Conservation (phyloP, 2,329 filamentous ascomycete species). For the Chaetothyriales sp. region DNA sequence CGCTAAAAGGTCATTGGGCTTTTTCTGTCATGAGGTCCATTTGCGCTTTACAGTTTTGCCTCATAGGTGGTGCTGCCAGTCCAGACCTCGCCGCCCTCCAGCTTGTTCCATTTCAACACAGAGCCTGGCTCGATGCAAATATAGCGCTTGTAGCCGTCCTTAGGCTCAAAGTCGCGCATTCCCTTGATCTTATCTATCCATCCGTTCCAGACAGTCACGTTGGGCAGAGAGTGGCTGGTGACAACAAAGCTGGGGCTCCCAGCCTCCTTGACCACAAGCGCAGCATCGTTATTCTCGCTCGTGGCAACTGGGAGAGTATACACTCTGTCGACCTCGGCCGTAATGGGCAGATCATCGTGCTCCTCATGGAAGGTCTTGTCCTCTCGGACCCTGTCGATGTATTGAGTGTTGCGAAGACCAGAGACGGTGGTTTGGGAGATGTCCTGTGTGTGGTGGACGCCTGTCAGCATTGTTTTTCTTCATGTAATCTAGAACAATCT, state of each 20-base stretch:
- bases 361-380: conserved; percentile 49
- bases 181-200: conserved; percentile 71
- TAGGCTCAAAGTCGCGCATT: conserved; percentile 77
- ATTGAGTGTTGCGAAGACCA: conserved; percentile 61
- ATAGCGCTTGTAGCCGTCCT: conserved; percentile 85
- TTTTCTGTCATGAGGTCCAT: neutral
- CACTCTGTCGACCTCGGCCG: conserved; percentile 71
- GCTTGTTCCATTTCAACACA: conserved; percentile 64
- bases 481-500: neutral
- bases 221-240: conserved; percentile 66
- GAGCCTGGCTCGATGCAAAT: conserved; percentile 83
- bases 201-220: conserved; percentile 95
- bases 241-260: conserved; percentile 55
- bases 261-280: conserved; percentile 46
- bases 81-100: conserved; percentile 63
- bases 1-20: neutral
- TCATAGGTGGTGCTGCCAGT: conserved; percentile 47
- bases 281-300: conserved; percentile 43
- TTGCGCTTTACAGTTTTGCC: conserved; percentile 20
- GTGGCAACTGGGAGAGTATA: conserved; percentile 47
- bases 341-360: conserved; percentile 50
- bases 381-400: conserved; percentile 69
- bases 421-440: conserved; percentile 57
- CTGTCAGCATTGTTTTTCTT: conserved; percentile 6
- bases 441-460: conserved; percentile 41